phyloP scores from a whole-genome alignment of 768 basidiomycete genomes.

The Hygrocybe punicea region DNA sequence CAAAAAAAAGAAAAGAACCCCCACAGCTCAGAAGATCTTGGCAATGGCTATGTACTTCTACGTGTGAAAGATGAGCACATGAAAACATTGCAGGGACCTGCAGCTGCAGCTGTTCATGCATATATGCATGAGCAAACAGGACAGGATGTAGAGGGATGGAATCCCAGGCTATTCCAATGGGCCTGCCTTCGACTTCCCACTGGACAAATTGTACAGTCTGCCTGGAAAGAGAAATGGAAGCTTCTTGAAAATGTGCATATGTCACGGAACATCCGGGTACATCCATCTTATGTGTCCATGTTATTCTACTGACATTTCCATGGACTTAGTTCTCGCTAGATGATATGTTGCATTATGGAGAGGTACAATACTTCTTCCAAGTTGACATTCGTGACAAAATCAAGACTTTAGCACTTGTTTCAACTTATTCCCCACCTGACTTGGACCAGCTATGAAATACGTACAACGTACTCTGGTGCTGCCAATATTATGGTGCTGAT shows the following conservation, averaged over 20 bases:
- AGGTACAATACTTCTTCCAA: background rate
- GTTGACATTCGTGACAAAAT: slow-evolving; percentile 10
- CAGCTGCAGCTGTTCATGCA: background rate
- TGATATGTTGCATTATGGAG: background rate
- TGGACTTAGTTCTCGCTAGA: background rate
- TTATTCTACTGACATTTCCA: background rate
- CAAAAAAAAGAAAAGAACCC: slow-evolving; percentile 13
- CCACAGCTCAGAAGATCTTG: slow-evolving; percentile 1
- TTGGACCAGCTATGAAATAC: slow-evolving; percentile 6
- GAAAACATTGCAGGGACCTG: background rate
- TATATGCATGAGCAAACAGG: background rate
- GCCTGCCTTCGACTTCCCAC: slow-evolving; percentile 21
- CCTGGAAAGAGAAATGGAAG: slow-evolving; percentile 18
- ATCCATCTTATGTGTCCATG: background rate
- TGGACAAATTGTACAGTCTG: slow-evolving; percentile 22
- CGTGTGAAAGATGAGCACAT: background rate
- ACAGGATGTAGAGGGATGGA: background rate
- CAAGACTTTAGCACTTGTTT: slow-evolving; percentile 7
- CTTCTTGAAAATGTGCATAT: background rate
- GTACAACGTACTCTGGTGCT: slow-evolving; percentile 5
- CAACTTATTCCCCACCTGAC: slow-evolving; percentile 6
- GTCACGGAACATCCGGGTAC: slow-evolving; percentile 3
- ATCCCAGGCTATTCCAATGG: slow-evolving; percentile 12
- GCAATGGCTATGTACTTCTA: slow-evolving; percentile 5
- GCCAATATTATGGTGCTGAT: no score